These are phyloP conservation scores for Glomus cerebriforme DNA, from an alignment of 192 early-diverging fungal genomes.

Conservation along the genomic window DNA sequence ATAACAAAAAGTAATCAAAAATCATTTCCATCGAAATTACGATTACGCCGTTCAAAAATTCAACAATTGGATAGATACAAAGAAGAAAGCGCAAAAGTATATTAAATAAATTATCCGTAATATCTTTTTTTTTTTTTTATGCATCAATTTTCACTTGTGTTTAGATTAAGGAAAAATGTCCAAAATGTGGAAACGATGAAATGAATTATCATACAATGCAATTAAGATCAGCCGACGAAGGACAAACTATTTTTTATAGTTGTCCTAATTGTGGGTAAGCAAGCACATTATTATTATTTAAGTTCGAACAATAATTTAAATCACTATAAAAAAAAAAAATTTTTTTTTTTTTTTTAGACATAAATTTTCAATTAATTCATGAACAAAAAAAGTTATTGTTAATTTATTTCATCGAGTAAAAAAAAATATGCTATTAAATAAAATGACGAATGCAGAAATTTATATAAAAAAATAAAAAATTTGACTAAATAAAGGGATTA, in stretches of 20 bases:
- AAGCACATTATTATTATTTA: neutral
- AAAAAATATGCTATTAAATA: neutral
- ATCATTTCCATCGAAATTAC: constrained; percentile 78
- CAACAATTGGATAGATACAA: constrained; percentile 41
- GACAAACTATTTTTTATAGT: constrained; percentile 99
- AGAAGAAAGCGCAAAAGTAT: constrained; percentile 55
- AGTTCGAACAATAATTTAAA: no score
- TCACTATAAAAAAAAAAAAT: no score
- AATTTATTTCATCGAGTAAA: neutral
- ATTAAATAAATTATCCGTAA: no score
- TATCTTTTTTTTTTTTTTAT: no score
- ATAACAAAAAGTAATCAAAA: constrained; percentile 74
- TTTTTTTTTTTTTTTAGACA: neutral
- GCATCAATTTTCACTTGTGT: neutral
- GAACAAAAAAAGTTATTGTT: neutral
- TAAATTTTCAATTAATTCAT: neutral
- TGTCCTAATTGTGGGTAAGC: constrained; percentile 94
- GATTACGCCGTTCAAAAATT: constrained; percentile 54
- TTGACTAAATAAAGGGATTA: neutral
- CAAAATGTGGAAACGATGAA: constrained; percentile 88
- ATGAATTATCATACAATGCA: constrained; percentile 98
- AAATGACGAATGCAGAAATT: neutral
- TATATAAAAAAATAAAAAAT: neutral
- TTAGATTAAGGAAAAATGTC: constrained; percentile 94
- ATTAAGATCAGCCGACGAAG: constrained; percentile 97